Base-by-base conservation (phyloP, 2,329 filamentous ascomycete genomes). In the Gremmenia infestans region DNA sequence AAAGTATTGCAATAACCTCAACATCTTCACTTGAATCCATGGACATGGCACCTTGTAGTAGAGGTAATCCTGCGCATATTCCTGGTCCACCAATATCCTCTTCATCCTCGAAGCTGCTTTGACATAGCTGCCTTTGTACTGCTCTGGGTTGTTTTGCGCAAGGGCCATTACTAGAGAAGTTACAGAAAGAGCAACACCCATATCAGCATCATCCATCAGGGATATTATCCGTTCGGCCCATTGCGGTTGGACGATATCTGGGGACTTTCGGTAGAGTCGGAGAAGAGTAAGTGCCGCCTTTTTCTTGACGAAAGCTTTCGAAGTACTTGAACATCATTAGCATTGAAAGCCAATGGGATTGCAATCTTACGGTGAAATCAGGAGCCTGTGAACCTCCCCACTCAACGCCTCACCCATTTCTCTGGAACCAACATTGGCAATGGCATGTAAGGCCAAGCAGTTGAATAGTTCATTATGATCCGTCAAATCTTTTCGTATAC, bases 11-110 rank as follows among this genome's bases (percentile, higher is more conserved):
- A 99, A 79, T 58, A 99, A 75, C 60, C 92, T 85, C 63, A 99
- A 74, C 17, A 99, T 80, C 75, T 99, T 99, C 68, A 97, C 89
- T 73, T 97, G 92, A 56, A 99, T 86, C 94, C 94, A 99, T 2
- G 94, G 94, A 70, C 94, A 99, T 1, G 94, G 94, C n/a, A 99
- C 94, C 69, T 97, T 97, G 79, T 99, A 99, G 76, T 99, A 99
- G 25, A 97, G 82, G 70, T 99, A 99, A 70, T 97, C 94, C 54
- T 85, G 82, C 0, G 90, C 83, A 67, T 90, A 94, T 65, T 99
- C 93, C 61, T 88, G 87, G 64, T 97, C 93, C 25, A 97, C 86
- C 15, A 97, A 80, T 63, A 97, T 89, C 63, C 89, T 87, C 76
- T 96, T 96, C 66, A 99, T 73, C 55, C 91, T 81, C 59, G 90